Conservation (phyloP, 345 rosid species). For the Arabis alpina region DNA sequence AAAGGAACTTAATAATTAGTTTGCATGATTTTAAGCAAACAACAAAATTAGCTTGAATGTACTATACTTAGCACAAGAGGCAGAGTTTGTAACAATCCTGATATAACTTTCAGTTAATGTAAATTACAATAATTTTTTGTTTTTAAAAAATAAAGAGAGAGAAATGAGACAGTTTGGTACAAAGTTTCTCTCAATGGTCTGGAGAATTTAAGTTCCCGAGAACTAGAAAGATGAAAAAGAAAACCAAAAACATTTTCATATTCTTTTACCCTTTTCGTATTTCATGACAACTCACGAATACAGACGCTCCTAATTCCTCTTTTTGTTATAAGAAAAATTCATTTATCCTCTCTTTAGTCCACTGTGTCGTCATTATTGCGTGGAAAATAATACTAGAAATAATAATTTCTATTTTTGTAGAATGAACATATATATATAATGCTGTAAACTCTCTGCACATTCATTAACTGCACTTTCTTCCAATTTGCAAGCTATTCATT, state of each 20-base stretch:
- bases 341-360: slow-evolving; percentile 13
- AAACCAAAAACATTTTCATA: slow-evolving; percentile 28
- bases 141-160: not conserved
- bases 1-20: not conserved
- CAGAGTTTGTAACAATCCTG: not conserved
- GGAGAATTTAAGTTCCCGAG: slow-evolving; percentile 35
- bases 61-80: not conserved
- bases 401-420: not conserved
- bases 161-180: slow-evolving; percentile 30
- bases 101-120: too few species aligned
- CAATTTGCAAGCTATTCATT: slow-evolving; percentile 32
- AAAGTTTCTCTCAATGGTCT: slow-evolving; percentile 31
- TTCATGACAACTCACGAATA: slow-evolving; percentile 40
- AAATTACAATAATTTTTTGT: too few species aligned
- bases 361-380: slow-evolving; percentile 23
- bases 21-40: not conserved
- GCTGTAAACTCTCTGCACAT: slow-evolving; percentile 40
- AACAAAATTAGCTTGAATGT: not conserved
- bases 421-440: not conserved
- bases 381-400: not conserved
- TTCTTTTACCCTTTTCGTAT: slow-evolving; percentile 30
- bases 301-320: slow-evolving; percentile 26
- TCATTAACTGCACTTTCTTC: slow-evolving; percentile 44
- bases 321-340: slow-evolving; percentile 13
- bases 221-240: slow-evolving; percentile 31